Evolutionary conservation across 495 filamentous ascomycete genomes (phyloP).

Genomic region (Xylaria telfairii): DNA sequence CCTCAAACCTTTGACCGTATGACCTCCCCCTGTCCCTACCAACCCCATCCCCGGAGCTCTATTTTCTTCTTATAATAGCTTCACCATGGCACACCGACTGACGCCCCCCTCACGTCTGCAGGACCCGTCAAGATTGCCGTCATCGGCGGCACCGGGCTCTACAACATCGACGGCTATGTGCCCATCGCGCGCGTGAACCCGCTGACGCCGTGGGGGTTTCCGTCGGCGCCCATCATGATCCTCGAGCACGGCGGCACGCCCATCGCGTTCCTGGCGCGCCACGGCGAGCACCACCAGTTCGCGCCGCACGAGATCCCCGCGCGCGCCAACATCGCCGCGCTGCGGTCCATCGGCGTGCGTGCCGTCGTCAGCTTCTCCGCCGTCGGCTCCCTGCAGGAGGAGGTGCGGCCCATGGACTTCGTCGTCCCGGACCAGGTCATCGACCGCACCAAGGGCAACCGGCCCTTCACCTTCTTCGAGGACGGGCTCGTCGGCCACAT

Average conservation of each 20-base stretch:
- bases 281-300: slow-evolving; percentile 85
- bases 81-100: slow-evolving; percentile 5
- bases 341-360: slow-evolving; percentile 86
- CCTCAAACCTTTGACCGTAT: slow-evolving; percentile 62
- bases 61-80: background rate
- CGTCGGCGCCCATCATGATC: slow-evolving; percentile 90
- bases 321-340: slow-evolving; percentile 93
- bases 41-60: background rate
- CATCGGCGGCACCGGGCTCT: slow-evolving; percentile 94
- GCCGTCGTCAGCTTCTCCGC: slow-evolving; percentile 93
- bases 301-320: slow-evolving; percentile 91
- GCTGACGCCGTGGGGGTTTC: slow-evolving; percentile 87
- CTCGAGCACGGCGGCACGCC: slow-evolving; percentile 81
- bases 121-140: slow-evolving; percentile 88
- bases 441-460: slow-evolving; percentile 93
- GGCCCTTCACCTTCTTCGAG: slow-evolving; percentile 96
- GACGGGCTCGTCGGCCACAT: slow-evolving; percentile 92
- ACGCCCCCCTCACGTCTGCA: slow-evolving; percentile 40
- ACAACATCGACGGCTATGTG: slow-evolving; percentile 70
- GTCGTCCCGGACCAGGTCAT: slow-evolving; percentile 95
- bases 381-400: slow-evolving; percentile 89
- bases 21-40: background rate
- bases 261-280: slow-evolving; percentile 92
- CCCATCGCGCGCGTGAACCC: slow-evolving; percentile 77
- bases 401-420: slow-evolving; percentile 94